A percentile compares a stretch with the other conserved stretches of the same genome.
phyloP scores from a whole-genome alignment of 768 basidiomycete genomes.

The Sporobolomyces phaffii region DNA sequence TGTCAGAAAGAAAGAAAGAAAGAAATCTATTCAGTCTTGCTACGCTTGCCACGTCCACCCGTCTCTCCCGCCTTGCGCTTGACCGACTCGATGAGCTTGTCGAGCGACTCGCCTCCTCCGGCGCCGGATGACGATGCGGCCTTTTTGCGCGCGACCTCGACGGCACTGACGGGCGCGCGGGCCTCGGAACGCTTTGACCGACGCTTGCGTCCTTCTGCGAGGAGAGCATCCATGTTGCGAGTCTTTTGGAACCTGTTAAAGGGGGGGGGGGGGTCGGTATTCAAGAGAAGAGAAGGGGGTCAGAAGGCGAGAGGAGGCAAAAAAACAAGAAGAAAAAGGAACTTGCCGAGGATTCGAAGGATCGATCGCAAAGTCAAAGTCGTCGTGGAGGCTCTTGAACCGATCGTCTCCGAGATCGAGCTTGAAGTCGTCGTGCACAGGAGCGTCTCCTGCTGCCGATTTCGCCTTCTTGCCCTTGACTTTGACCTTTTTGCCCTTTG shows the following conservation, averaged over 20 bases:
- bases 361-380: constrained; percentile 89
- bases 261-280: not conserved
- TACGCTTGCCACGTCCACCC: constrained; percentile 38
- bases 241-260: constrained; percentile 77
- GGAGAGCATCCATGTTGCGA: constrained; percentile 74
- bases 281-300: not conserved
- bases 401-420: constrained; percentile 81
- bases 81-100: constrained; percentile 72
- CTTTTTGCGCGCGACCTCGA: constrained; percentile 8
- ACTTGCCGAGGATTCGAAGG: constrained; percentile 89
- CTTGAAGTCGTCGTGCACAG: constrained; percentile 71
- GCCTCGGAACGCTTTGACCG: constrained; percentile 44
- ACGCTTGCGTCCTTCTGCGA: constrained; percentile 73
- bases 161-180: constrained; percentile 43
- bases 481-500: constrained; percentile 46
- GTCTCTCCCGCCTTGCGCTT: constrained; percentile 62
- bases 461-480: constrained; percentile 48
- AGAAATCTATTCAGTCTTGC: constrained; percentile 24
- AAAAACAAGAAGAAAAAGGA: not conserved
- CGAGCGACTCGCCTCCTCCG: constrained; percentile 50
- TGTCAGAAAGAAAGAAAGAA: not conserved
- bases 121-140: constrained; percentile 22
- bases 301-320: not conserved
- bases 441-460: constrained; percentile 51
- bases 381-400: constrained; percentile 79